Conservation (phyloP, 257 asterid genomes). For the Solanum pennellii region DNA sequence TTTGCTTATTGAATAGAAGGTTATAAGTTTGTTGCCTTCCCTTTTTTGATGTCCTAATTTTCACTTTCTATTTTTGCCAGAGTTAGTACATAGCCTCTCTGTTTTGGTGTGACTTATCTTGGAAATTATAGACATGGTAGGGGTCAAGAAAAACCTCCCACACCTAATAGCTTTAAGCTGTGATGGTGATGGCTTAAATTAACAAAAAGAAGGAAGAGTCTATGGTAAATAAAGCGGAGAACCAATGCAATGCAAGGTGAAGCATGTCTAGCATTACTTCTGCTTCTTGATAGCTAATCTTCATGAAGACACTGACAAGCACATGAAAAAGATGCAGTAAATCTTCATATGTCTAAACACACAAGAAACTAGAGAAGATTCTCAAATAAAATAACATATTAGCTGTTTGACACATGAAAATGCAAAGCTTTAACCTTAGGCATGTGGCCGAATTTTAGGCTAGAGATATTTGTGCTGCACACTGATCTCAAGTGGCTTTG, state of each 20-base stretch:
- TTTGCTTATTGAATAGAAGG: too few species aligned
- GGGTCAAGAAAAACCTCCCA: too few species aligned
- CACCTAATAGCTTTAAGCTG: too few species aligned
- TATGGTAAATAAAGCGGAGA: not conserved
- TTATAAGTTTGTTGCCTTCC: too few species aligned
- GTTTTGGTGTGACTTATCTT: too few species aligned
- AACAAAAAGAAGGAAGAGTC: too few species aligned
- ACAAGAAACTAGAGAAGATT: not conserved
- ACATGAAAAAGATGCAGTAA: not conserved
- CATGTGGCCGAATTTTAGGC: not conserved
- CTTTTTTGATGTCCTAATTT: too few species aligned
- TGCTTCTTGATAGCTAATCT: not conserved
- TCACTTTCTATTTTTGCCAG: too few species aligned
- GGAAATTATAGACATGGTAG: too few species aligned
- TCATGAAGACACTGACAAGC: not conserved
- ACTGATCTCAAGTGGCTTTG: not conserved
- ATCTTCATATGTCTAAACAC: not conserved
- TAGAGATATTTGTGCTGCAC: not conserved
- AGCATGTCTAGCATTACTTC: not conserved
- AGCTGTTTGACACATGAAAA: not conserved
- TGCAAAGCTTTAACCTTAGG: not conserved
- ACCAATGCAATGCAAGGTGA: not conserved
- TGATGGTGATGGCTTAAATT: too few species aligned
- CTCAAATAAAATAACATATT: not conserved
- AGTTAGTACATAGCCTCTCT: too few species aligned